These are phyloP conservation scores for Verticillium zaregamsianum DNA, from an alignment of 2,329 filamentous ascomycete species.

Conservation along the genomic window DNA sequence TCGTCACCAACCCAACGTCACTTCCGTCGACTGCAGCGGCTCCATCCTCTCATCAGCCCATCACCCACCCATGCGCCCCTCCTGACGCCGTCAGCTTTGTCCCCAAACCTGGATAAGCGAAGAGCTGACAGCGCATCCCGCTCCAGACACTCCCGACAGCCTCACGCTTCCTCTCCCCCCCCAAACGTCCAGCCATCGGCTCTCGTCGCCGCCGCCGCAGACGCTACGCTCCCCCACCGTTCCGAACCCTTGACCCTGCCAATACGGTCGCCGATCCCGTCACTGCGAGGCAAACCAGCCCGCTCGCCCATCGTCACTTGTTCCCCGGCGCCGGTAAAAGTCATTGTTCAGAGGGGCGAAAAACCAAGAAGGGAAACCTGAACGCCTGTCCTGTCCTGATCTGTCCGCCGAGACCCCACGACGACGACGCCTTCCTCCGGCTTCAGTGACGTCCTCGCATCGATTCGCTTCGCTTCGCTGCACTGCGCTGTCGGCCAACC, in stretches of 20 bases:
- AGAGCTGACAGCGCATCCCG: constrained; percentile 11
- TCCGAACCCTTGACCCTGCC: neutral
- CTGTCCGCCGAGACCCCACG: neutral
- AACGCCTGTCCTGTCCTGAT: neutral
- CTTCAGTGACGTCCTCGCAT: neutral
- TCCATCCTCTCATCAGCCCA: constrained; percentile 4
- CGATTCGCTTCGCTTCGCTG: neutral
- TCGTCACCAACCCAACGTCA: neutral
- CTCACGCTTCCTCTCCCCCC: constrained; percentile 5
- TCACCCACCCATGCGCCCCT: constrained; percentile 4
- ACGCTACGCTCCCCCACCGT: neutral
- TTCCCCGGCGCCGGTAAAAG: neutral
- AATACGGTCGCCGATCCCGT: constrained; percentile 2
- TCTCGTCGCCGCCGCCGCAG: too few species aligned
- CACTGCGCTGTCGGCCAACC: neutral
- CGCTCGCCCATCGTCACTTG: constrained; percentile 1
- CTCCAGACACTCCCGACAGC: constrained; percentile 11
- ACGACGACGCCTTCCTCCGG: neutral
- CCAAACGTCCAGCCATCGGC: neutral
- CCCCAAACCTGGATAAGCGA: constrained; percentile 3
- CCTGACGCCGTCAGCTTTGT: constrained; percentile 1
- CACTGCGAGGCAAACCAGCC: neutral
- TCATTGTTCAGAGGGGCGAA: neutral
- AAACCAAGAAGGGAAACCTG: neutral
- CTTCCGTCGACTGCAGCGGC: neutral